Conservation (phyloP, 345 rosid species). For the Gossypium raimondii region DNA sequence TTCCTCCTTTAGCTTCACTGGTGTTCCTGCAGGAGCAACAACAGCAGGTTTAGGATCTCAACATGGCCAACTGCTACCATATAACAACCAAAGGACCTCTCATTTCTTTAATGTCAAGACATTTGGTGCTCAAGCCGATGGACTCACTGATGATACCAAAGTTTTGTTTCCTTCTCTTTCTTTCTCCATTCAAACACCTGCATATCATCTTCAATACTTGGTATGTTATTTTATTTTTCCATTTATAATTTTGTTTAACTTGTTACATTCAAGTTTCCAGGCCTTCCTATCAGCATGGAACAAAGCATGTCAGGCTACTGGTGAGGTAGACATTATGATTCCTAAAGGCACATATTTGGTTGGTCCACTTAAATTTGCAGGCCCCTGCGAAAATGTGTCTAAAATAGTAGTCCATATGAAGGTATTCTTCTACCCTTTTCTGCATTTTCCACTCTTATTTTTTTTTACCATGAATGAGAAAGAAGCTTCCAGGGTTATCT, state of each 20-base stretch:
- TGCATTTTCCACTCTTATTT: neutral
- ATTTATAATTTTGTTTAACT: neutral
- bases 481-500: constrained; percentile 32
- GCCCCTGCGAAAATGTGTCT: constrained; percentile 30
- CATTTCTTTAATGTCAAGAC: constrained; percentile 19
- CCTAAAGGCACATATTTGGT: constrained; percentile 31
- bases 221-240: no score
- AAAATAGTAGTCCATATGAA: constrained; percentile 20
- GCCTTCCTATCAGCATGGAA: constrained; percentile 32
- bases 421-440: constrained; percentile 17
- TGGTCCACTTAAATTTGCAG: constrained; percentile 31
- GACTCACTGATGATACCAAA: constrained; percentile 25
- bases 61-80: neutral
- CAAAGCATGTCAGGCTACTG: constrained; percentile 25
- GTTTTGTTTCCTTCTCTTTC: constrained; percentile 17
- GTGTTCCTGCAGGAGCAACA: neutral
- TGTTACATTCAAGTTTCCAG: constrained; percentile 14
- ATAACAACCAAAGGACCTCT: constrained; percentile 14
- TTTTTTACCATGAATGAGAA: neutral
- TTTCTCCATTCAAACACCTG: neutral
- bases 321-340: constrained; percentile 28
- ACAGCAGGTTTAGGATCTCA: neutral
- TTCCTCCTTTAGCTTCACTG: constrained; percentile 16
- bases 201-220: no score
- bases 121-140: constrained; percentile 34